These are phyloP conservation scores for Entomortierella lignicola DNA, from an alignment of 192 early-diverging fungal species.

Conservation along the genomic window DNA sequence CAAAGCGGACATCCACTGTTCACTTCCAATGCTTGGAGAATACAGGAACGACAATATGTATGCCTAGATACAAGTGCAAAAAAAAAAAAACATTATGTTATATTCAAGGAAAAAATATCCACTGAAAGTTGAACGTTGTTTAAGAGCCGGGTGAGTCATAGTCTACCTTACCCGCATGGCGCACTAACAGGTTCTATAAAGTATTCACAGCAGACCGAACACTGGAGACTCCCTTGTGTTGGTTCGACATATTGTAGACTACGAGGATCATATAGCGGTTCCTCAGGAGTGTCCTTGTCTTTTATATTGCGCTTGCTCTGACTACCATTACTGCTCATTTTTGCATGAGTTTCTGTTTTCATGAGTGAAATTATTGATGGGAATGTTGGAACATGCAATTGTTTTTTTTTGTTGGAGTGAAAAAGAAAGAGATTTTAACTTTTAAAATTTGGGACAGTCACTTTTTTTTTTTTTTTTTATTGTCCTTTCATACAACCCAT, in stretches of 20 bases:
- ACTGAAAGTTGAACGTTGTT: too few species aligned
- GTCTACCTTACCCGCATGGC: constrained; percentile 40
- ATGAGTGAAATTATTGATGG: background rate
- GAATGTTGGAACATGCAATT: constrained; percentile 1
- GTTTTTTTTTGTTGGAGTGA: background rate
- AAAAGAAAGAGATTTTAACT: background rate
- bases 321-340: background rate
- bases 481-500: background rate
- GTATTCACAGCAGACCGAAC: constrained; percentile 54
- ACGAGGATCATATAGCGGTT: constrained; percentile 39
- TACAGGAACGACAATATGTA: constrained; percentile 75
- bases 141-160: background rate
- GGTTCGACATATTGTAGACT: constrained; percentile 49
- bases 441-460: background rate
- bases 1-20: constrained; percentile 69
- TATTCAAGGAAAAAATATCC: too few species aligned
- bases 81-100: background rate
- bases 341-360: background rate
- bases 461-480: background rate
- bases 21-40: constrained; percentile 62
- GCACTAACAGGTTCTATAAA: constrained; percentile 52
- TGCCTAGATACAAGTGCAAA: constrained; percentile 59
- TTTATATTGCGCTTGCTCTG: background rate
- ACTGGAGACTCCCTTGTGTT: constrained; percentile 51
- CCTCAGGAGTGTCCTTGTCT: background rate